These are phyloP conservation scores for Vavraia culicis DNA, from an alignment of 371 early-diverging fungal species.

Conservation along the genomic window DNA sequence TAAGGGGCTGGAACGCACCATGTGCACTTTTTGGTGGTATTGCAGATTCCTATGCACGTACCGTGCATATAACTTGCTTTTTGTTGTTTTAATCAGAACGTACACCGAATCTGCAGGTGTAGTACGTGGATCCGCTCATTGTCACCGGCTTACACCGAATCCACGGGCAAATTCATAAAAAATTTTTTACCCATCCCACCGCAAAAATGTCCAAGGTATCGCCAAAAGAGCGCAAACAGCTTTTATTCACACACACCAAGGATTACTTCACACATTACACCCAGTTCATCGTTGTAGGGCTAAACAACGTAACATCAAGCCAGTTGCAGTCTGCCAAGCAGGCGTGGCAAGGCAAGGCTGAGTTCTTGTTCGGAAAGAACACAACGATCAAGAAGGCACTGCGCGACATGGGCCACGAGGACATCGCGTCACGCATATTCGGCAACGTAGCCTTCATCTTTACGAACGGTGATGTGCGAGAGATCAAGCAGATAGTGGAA, in stretches of 20 bases:
- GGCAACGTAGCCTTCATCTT: slow-evolving; percentile 98
- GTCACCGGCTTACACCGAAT: too few species aligned
- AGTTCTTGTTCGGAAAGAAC: slow-evolving; percentile 98
- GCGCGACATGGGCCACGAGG: slow-evolving; percentile 47
- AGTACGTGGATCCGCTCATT: too few species aligned
- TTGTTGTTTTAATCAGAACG: too few species aligned
- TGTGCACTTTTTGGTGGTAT: too few species aligned
- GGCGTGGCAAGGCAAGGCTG: slow-evolving; percentile 65
- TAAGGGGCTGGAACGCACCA: too few species aligned
- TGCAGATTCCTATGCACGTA: too few species aligned
- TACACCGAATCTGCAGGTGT: too few species aligned
- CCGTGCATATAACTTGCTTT: too few species aligned
- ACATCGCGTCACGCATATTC: slow-evolving; percentile 50
- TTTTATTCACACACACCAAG: slow-evolving; percentile 30
- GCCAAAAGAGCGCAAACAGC: slow-evolving; percentile 27
- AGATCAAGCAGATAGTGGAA: slow-evolving; percentile 64
- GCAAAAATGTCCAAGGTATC: too few species aligned
- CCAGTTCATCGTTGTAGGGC: slow-evolving; percentile 74
- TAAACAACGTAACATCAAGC: slow-evolving; percentile 97
- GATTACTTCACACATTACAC: slow-evolving; percentile 32
- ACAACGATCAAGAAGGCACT: slow-evolving; percentile 93
- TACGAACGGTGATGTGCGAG: slow-evolving; percentile 68
- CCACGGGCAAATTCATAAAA: too few species aligned
- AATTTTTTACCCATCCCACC: too few species aligned
- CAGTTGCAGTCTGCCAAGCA: slow-evolving; percentile 94